Evolutionary conservation across 2,329 filamentous ascomycete species (phyloP).

Genomic region (Neonectria faginata): DNA sequence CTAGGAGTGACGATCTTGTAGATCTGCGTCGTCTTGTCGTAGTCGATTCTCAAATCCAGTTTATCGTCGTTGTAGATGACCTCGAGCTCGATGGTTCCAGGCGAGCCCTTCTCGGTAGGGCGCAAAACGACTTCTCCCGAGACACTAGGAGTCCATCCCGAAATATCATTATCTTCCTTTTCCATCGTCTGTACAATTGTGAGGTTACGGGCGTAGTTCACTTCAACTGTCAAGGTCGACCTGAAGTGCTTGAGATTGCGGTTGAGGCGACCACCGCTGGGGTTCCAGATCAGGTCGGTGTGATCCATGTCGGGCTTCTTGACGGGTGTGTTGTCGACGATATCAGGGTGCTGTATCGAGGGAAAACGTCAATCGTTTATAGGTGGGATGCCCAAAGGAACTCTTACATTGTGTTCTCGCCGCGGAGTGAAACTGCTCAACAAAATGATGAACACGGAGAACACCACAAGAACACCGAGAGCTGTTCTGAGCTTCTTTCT

Average conservation of each 20-base stretch:
- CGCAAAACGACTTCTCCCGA: conserved; percentile 61
- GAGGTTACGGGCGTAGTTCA: conserved; percentile 52
- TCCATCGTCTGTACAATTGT: conserved; percentile 54
- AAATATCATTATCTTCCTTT: conserved; percentile 32
- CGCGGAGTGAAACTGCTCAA: conserved; percentile 38
- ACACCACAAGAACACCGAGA: conserved; percentile 49
- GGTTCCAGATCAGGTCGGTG: conserved; percentile 45
- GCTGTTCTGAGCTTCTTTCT: conserved; percentile 47
- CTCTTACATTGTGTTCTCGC: conserved; percentile 48
- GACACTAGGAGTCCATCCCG: conserved; percentile 51
- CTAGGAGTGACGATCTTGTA: conserved; percentile 56
- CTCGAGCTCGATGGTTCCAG: conserved; percentile 58
- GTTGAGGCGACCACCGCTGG: conserved; percentile 44
- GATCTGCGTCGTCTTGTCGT: conserved; percentile 51
- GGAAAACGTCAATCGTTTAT: conserved; percentile 1
- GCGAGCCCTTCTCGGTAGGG: conserved; percentile 47
- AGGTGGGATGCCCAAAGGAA: not conserved
- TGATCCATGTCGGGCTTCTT: conserved; percentile 38
- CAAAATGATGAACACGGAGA: conserved; percentile 49
- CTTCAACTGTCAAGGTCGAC: conserved; percentile 45
- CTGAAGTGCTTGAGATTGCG: not conserved
- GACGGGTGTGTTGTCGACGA: conserved; percentile 43
- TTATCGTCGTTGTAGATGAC: conserved; percentile 58
- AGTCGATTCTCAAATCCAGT: conserved; percentile 51
- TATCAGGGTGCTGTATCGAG: conserved; percentile 31